These are phyloP conservation scores for Dactylella cylindrospora DNA, from an alignment of 2,329 filamentous ascomycete genomes.

Conservation along the genomic window DNA sequence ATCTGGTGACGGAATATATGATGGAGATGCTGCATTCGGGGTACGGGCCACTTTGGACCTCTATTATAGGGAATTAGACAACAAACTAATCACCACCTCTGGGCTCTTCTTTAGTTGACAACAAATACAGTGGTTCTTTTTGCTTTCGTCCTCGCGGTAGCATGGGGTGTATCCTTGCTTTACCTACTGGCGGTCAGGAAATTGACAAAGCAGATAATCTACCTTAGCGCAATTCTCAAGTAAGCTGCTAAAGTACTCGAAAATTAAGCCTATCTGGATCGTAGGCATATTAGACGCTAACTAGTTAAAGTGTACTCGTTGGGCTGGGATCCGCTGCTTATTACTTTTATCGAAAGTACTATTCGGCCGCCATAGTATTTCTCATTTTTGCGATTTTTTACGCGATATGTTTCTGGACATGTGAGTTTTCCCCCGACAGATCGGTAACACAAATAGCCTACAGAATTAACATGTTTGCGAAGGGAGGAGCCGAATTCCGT, in stretches of 20 bases:
- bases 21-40: slow-evolving; percentile 31
- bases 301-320: slow-evolving; percentile 62
- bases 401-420: slow-evolving; percentile 79
- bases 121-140: slow-evolving; percentile 88
- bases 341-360: slow-evolving; percentile 63
- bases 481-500: slow-evolving; percentile 80
- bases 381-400: slow-evolving; percentile 78
- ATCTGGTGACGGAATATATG: slow-evolving; percentile 23
- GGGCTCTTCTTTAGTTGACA: slow-evolving; percentile 49
- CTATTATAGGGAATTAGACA: neutral
- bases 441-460: neutral
- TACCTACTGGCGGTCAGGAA: slow-evolving; percentile 75
- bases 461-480: neutral
- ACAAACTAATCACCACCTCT: neutral
- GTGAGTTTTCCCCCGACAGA: slow-evolving; percentile 51
- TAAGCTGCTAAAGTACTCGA: slow-evolving; percentile 11
- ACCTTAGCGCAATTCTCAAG: slow-evolving; percentile 86
- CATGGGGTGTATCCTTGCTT: slow-evolving; percentile 70
- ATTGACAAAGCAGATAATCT: slow-evolving; percentile 89
- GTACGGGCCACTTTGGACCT: neutral
- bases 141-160: slow-evolving; percentile 71
- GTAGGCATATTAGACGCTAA: slow-evolving; percentile 2
- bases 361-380: slow-evolving; percentile 83
- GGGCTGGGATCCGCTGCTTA: slow-evolving; percentile 83
- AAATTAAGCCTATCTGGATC: neutral